These are phyloP conservation scores for Metarhizium humberi DNA, from an alignment of 2,329 filamentous ascomycete species.

Conservation along the genomic window DNA sequence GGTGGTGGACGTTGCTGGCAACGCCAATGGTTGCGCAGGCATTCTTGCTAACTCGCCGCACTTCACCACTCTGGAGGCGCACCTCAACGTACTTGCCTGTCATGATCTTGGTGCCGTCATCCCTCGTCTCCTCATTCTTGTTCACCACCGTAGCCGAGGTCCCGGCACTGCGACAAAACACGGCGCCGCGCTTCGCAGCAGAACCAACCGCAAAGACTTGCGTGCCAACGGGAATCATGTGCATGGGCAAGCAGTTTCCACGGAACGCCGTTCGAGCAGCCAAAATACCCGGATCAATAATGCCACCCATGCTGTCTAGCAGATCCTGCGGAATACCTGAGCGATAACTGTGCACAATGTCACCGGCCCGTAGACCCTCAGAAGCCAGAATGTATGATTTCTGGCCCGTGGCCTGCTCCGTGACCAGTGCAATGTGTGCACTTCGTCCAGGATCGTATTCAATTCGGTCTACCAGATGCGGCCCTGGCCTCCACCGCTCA, in stretches of 20 bases:
- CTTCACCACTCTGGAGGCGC: constrained; percentile 83
- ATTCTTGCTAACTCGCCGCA: constrained; percentile 80
- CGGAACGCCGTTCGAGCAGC: constrained; percentile 89
- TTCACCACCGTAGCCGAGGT: constrained; percentile 83
- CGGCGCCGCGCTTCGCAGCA: constrained; percentile 61
- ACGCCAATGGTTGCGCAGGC: constrained; percentile 92
- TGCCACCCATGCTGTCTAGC: constrained; percentile 83
- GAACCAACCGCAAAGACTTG: constrained; percentile 85
- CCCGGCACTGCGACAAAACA: constrained; percentile 91
- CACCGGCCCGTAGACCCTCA: constrained; percentile 86
- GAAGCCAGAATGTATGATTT: constrained; percentile 93
- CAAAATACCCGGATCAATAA: constrained; percentile 88
- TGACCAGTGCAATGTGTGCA: constrained; percentile 85
- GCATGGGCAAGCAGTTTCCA: constrained; percentile 89
- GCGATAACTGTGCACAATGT: constrained; percentile 86
- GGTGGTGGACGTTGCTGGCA: constrained; percentile 85
- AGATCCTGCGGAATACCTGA: constrained; percentile 80
- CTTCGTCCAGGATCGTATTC: constrained; percentile 93
- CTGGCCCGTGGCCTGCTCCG: constrained; percentile 59
- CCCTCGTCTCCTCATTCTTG: constrained; percentile 69
- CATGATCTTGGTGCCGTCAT: constrained; percentile 50
- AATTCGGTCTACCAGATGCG: constrained; percentile 84
- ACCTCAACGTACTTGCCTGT: constrained; percentile 74
- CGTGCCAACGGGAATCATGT: constrained; percentile 94
- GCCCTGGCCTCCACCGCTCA: constrained; percentile 64